These are phyloP conservation scores for Pulicaria dysenterica DNA, from an alignment of 129 eudicot genomes.

Conservation along the genomic window DNA sequence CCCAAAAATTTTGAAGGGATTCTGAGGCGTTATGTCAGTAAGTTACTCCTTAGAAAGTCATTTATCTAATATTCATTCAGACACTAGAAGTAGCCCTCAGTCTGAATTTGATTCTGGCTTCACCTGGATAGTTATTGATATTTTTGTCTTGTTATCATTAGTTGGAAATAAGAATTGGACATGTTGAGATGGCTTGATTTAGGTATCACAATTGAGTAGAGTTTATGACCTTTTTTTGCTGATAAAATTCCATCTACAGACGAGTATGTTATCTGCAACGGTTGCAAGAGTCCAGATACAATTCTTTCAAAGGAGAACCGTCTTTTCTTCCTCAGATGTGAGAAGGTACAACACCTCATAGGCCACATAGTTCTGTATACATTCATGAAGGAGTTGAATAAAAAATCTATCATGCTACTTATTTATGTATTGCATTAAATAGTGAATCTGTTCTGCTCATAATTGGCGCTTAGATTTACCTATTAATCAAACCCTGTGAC, in stretches of 20 bases:
- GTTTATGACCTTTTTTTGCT: slow-evolving; percentile 11
- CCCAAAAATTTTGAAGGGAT: slow-evolving; percentile 85
- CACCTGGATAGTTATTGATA: neutral
- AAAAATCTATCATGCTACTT: neutral
- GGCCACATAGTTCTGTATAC: neutral
- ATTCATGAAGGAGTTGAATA: neutral
- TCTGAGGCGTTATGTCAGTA: slow-evolving; percentile 72
- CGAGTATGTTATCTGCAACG: slow-evolving; percentile 50
- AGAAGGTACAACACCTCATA: slow-evolving; percentile 30
- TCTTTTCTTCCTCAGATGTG: slow-evolving; percentile 41
- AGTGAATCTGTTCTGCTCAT: neutral
- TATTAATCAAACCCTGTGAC: neutral
- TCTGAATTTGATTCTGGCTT: neutral
- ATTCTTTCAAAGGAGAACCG: slow-evolving; percentile 43
- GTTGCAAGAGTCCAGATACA: slow-evolving; percentile 48
- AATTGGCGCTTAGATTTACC: neutral
- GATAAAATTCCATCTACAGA: slow-evolving; percentile 26
- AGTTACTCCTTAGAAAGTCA: slow-evolving; percentile 32
- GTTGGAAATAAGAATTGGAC: neutral
- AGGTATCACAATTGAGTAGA: neutral
- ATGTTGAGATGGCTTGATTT: slow-evolving; percentile 1
- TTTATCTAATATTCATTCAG: neutral
- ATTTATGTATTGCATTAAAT: neutral
- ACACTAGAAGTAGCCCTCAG: neutral
- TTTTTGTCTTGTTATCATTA: neutral